phyloP scores from a whole-genome alignment of 805 yeast species.

The Kluyveromyces starmeri region DNA sequence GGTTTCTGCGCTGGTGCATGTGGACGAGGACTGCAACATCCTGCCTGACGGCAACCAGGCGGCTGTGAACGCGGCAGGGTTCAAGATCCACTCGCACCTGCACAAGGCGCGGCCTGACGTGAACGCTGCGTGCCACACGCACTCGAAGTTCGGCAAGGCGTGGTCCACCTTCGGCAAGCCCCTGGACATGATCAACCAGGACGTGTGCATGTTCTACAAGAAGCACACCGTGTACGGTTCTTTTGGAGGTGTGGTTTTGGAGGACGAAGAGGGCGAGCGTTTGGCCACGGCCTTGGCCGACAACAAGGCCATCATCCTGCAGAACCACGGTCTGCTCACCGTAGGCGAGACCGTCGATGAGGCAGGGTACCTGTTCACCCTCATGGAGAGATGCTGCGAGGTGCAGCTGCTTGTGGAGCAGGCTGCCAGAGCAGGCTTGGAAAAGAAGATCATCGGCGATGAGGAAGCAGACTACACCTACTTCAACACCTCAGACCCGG shows the following conservation, averaged over 20 bases:
- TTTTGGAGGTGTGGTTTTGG: slow-evolving; percentile 73
- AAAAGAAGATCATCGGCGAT: slow-evolving; percentile 39
- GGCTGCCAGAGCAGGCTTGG: slow-evolving; percentile 34
- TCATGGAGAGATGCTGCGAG: slow-evolving; percentile 55
- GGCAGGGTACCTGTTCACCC: slow-evolving; percentile 55
- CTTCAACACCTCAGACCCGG: slow-evolving; percentile 51
- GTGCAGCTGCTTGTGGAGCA: slow-evolving; percentile 57
- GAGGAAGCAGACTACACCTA: slow-evolving; percentile 60
- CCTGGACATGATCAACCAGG: slow-evolving; percentile 72
- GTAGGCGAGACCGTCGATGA: slow-evolving; percentile 65
- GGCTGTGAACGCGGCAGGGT: slow-evolving; percentile 58
- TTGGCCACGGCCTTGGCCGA: slow-evolving; percentile 54
- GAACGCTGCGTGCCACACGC: slow-evolving; percentile 62
- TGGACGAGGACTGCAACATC: slow-evolving; percentile 48
- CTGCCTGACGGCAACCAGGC: slow-evolving; percentile 42
- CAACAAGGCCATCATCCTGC: slow-evolving; percentile 49
- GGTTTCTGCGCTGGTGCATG: slow-evolving; percentile 55
- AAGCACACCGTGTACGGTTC: slow-evolving; percentile 54
- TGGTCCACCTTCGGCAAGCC: slow-evolving; percentile 54
- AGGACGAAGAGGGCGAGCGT: slow-evolving; percentile 48
- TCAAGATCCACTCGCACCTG: slow-evolving; percentile 55
- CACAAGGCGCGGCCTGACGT: slow-evolving; percentile 60
- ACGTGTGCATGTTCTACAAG: slow-evolving; percentile 57
- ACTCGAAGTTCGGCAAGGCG: slow-evolving; percentile 53
- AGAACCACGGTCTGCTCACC: slow-evolving; percentile 63